Evolutionary conservation across 495 filamentous ascomycete genomes (phyloP).

Genomic region (Ramalina peruviana): DNA sequence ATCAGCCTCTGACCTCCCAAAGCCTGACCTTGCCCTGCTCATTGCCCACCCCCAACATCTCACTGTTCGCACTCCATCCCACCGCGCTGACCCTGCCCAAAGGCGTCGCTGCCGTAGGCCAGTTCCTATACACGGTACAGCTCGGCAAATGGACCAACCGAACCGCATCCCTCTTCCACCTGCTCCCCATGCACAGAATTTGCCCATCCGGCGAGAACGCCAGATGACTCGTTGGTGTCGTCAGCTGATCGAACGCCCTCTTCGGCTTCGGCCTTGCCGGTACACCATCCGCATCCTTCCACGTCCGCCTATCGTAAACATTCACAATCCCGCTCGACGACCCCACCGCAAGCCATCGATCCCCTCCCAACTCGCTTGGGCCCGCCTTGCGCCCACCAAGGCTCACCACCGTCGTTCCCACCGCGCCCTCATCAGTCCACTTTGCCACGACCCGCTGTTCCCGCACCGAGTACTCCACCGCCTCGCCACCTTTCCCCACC

Average conservation of each 20-base stretch:
- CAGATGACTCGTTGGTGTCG: constrained; percentile 63
- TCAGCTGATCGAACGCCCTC: constrained; percentile 66
- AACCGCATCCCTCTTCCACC: constrained; percentile 76
- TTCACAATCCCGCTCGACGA: constrained; percentile 77
- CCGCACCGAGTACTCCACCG: constrained; percentile 75
- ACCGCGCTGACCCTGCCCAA: constrained; percentile 72
- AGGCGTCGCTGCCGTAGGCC: constrained; percentile 85
- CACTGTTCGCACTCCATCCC: constrained; percentile 55
- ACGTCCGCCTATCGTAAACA: constrained; percentile 69
- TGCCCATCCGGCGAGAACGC: constrained; percentile 81
- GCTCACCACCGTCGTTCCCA: constrained; percentile 68
- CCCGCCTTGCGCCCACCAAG: constrained; percentile 53
- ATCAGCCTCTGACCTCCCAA: constrained; percentile 61
- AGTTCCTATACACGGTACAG: constrained; percentile 90
- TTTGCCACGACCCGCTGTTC: constrained; percentile 52
- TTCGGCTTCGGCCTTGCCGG: constrained; percentile 54
- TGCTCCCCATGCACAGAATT: constrained; percentile 68
- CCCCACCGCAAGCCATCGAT: constrained; percentile 80
- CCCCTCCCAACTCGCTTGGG: constrained; percentile 48
- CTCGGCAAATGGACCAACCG: constrained; percentile 79
- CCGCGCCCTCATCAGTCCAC: constrained; percentile 84
- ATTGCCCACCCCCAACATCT: constrained; percentile 70
- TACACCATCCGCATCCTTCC: constrained; percentile 35
- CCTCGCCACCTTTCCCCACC: constrained; percentile 70
- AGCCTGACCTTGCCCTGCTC: constrained; percentile 72